Evolutionary conservation across 2,329 filamentous ascomycete genomes (phyloP).

Genomic region (Dryadomyces sulphureus): DNA sequence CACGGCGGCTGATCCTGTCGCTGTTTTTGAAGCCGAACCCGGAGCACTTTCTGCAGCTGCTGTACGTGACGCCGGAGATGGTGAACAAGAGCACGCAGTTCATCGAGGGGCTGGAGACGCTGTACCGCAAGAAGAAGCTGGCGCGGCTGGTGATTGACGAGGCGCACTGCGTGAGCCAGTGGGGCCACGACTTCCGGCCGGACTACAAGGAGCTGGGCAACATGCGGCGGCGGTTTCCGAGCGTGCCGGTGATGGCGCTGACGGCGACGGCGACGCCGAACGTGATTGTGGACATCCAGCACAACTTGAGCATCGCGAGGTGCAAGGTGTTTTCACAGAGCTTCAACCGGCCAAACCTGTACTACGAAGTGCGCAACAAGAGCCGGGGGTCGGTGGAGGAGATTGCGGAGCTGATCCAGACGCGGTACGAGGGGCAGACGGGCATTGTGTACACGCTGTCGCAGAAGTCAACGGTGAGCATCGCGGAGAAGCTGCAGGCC

Average conservation of each 20-base stretch:
- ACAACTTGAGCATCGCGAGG: slow-evolving; percentile 70
- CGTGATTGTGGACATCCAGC: slow-evolving; percentile 80
- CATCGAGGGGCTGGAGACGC: slow-evolving; percentile 44
- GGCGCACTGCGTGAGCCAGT: slow-evolving; percentile 98
- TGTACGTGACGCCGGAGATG: slow-evolving; percentile 98
- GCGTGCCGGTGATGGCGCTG: slow-evolving; percentile 82
- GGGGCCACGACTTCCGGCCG: slow-evolving; percentile 94
- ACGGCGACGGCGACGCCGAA: slow-evolving; percentile 91
- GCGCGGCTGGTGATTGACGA: slow-evolving; percentile 94
- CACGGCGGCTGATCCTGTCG: slow-evolving; percentile 51
- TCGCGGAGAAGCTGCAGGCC: slow-evolving; percentile 52
- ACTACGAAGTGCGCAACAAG: slow-evolving; percentile 72
- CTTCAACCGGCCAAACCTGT: slow-evolving; percentile 92
- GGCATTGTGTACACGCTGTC: slow-evolving; percentile 93
- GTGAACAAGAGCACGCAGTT: slow-evolving; percentile 66
- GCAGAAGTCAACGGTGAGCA: slow-evolving; percentile 63
- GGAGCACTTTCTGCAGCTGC: slow-evolving; percentile 65
- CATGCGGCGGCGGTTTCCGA: slow-evolving; percentile 55
- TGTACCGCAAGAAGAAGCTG: slow-evolving; percentile 59
- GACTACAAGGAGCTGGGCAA: slow-evolving; percentile 82
- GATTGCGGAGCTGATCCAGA: slow-evolving; percentile 54
- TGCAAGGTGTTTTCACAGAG: slow-evolving; percentile 79
- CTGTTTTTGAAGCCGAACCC: slow-evolving; percentile 47
- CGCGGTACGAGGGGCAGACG: slow-evolving; percentile 53
- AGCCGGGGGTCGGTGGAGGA: slow-evolving; percentile 36